phyloP scores from a whole-genome alignment of 352 stramenopile species.

The Globisporangium mamillatum region DNA sequence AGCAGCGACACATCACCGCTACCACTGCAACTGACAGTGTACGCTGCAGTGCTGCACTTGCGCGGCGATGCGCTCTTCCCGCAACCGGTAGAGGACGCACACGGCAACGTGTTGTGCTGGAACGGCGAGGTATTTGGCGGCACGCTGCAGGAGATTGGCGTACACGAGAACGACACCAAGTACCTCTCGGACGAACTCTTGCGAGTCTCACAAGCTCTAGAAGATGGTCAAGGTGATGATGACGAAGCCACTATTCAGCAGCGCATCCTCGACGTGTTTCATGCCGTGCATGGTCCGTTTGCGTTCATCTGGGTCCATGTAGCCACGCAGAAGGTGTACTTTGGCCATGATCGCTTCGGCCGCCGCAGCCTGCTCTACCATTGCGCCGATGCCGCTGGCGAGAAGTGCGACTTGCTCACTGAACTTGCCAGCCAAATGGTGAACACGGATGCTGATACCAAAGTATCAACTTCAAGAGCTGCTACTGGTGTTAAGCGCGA shows the following conservation, averaged over 20 bases:
- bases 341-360: slow-evolving; percentile 89
- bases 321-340: slow-evolving; percentile 73
- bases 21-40: slow-evolving; percentile 37
- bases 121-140: slow-evolving; percentile 92
- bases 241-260: neutral
- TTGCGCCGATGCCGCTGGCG: slow-evolving; percentile 17
- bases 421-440: slow-evolving; percentile 12
- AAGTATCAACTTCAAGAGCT: neutral
- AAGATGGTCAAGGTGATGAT: neutral
- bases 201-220: slow-evolving; percentile 2
- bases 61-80: slow-evolving; percentile 54
- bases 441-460: neutral
- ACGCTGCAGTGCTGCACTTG: slow-evolving; percentile 90
- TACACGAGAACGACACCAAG: slow-evolving; percentile 39
- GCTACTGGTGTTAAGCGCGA: slow-evolving; percentile 5
- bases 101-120: slow-evolving; percentile 84
- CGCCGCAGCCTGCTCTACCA: slow-evolving; percentile 87
- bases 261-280: slow-evolving; percentile 36
- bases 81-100: slow-evolving; percentile 81
- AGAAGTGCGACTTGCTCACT: slow-evolving; percentile 21
- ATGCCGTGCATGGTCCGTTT: slow-evolving; percentile 71
- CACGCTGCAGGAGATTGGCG: slow-evolving; percentile 6
- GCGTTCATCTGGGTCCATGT: slow-evolving; percentile 79
- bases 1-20: neutral
- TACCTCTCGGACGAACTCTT: slow-evolving; percentile 48